Evolutionary conservation across 768 basidiomycete genomes (phyloP), one percentile per base, ranked within the genome.

Genomic region (Rhodocollybia butyracea): DNA sequence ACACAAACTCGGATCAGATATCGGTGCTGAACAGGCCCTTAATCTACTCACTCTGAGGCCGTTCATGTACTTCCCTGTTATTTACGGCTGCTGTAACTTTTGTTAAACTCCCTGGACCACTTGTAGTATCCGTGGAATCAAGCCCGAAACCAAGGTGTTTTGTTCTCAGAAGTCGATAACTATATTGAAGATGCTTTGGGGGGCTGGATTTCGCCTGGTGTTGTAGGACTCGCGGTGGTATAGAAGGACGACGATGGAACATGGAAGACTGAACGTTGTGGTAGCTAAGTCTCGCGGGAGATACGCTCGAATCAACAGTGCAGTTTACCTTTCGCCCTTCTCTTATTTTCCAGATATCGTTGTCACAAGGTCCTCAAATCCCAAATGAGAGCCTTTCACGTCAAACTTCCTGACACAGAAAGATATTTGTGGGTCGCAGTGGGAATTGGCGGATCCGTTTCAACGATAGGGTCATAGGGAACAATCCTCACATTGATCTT

Each of bases 281-380:
- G 70, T 47, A 10, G 69, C 70, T 1, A 64, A 62, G 7, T 45
- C 56, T 3, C 61, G 61, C 19, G 65, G 64, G 1, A 62, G 51
- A 66, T 71, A n/a, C 68, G 60, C 1, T 71, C 70, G 6, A 68
- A 67, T 46, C 69, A 68, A 7, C 69, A 69, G 63, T 66, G 66
- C 40, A 8, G 54, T 61, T 5, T 38, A 46, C 24, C 50, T 45
- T 8, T 24, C 8, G 3, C 6, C 8, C 21, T 22, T 12, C 21
- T 22, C 19, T 24, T 26, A 22, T 13, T 4, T 5, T 24, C 17
- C 17, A 24, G 60, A 54, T 46, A 58, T 59, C 1, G 13, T 70
- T 1, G 63, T 66, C 3, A 63, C 63, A 0, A n/a, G 67, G 69
- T 8, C 60, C 70, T 11, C 46, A 70, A 21, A 64, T 70, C 46